phyloP scores from a whole-genome alignment of 352 stramenopile genomes.

The Saprolegnia diclina region DNA sequence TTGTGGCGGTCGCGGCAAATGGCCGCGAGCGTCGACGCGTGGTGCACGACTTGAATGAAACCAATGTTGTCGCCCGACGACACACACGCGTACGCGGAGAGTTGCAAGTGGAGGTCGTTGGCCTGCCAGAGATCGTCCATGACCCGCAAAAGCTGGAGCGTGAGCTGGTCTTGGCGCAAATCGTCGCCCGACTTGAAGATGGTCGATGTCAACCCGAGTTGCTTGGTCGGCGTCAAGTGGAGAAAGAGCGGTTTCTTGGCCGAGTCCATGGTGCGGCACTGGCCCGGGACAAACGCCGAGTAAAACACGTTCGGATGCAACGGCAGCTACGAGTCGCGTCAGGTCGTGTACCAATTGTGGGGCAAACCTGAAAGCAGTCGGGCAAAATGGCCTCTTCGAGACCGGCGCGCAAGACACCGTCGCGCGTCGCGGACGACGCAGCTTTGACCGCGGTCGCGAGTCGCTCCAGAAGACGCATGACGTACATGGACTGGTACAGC shows the following conservation, averaged over 20 bases:
- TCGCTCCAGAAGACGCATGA: conserved; percentile 87
- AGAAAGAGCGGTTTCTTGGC: conserved; percentile 91
- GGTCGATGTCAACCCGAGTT: conserved; percentile 41
- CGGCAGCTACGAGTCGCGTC: conserved; percentile 42
- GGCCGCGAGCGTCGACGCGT: conserved; percentile 82
- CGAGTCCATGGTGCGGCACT: conserved; percentile 90
- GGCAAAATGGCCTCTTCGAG: conserved; percentile 56
- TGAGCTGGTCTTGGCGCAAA: conserved; percentile 90
- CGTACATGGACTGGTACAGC: conserved; percentile 86
- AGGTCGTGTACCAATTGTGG: neutral
- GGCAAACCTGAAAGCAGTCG: conserved; percentile 66
- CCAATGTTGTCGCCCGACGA: conserved; percentile 81
- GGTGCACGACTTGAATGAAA: conserved; percentile 85
- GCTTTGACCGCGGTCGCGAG: conserved; percentile 50
- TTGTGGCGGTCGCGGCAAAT: conserved; percentile 78
- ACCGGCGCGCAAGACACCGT: conserved; percentile 51
- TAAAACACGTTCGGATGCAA: conserved; percentile 81
- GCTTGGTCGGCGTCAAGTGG: conserved; percentile 70
- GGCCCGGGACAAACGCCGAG: conserved; percentile 61
- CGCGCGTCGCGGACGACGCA: conserved; percentile 28
- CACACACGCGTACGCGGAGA: conserved; percentile 84
- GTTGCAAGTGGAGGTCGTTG: conserved; percentile 72
- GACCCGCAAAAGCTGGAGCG: conserved; percentile 85
- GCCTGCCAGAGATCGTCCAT: conserved; percentile 90
- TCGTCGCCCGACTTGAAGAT: conserved; percentile 93